Evolutionary conservation across 148 eudicot genomes (phyloP).

Genomic region (Fagopyrum tataricum): DNA sequence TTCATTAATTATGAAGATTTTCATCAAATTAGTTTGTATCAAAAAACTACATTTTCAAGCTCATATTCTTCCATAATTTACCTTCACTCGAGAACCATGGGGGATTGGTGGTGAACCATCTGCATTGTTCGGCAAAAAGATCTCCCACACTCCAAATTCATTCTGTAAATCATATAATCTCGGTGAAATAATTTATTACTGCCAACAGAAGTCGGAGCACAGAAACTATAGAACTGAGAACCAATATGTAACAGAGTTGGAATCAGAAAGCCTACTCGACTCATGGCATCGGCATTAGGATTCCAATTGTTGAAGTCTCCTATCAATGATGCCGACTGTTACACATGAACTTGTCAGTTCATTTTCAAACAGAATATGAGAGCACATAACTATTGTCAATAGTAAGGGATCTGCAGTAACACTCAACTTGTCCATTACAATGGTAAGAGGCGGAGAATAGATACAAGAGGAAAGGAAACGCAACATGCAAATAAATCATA

Average conservation of each 20-base stretch:
- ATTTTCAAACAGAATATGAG: background rate
- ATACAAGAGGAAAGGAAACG: no score
- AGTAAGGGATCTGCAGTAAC: background rate
- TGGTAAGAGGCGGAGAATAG: no score
- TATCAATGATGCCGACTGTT: constrained; percentile 77
- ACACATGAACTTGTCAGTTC: constrained; percentile 10
- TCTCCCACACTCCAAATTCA: constrained; percentile 97
- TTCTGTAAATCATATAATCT: constrained; percentile 40
- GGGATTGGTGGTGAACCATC: constrained; percentile 94
- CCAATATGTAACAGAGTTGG: background rate
- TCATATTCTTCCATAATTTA: constrained; percentile 16
- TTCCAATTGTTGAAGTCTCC: constrained; percentile 99
- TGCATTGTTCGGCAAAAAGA: constrained; percentile 93
- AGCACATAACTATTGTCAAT: background rate
- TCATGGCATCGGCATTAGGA: constrained; percentile 87
- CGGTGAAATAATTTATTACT: background rate
- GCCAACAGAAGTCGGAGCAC: background rate
- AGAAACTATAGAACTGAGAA: background rate
- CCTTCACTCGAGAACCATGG: constrained; percentile 99
- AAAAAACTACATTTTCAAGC: background rate
- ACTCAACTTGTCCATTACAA: background rate
- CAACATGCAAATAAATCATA: no score
- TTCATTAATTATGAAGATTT: background rate
- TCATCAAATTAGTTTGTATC: background rate
- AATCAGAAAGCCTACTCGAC: constrained; percentile 48